A percentile compares a stretch with the other conserved stretches of the same genome.
phyloP scores from a whole-genome alignment of 352 stramenopile species.

The Pythium periplocum region DNA sequence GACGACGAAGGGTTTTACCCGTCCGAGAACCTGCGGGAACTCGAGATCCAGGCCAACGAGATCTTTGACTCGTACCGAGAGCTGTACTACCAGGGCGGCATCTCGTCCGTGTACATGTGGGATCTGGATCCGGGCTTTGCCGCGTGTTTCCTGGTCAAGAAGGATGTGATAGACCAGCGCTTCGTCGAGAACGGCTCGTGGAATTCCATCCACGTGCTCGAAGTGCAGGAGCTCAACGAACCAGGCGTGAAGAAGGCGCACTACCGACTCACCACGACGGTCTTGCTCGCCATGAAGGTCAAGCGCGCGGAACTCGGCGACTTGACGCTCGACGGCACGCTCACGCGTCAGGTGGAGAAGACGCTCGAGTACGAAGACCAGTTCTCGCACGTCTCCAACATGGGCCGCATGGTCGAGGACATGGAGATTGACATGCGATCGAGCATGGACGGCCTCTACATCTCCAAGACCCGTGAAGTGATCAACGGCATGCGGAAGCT shows the following conservation, averaged over 20 bases:
- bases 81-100: constrained; percentile 94
- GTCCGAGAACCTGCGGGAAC: constrained; percentile 80
- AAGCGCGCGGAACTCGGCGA: constrained; percentile 74
- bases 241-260: constrained; percentile 50
- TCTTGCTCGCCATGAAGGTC: constrained; percentile 89
- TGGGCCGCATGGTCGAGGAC: constrained; percentile 94
- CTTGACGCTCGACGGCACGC: constrained; percentile 87
- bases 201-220: constrained; percentile 95
- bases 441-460: constrained; percentile 91
- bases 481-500: constrained; percentile 90
- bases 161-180: constrained; percentile 78
- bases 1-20: constrained; percentile 89
- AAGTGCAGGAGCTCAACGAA: constrained; percentile 66
- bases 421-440: constrained; percentile 94
- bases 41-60: constrained; percentile 94
- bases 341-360: constrained; percentile 82
- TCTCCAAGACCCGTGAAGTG: constrained; percentile 94
- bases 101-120: constrained; percentile 95
- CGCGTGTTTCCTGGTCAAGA: constrained; percentile 93
- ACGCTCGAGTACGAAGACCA: constrained; percentile 71
- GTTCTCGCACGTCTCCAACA: constrained; percentile 90
- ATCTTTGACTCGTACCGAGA: constrained; percentile 96
- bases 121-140: constrained; percentile 92
- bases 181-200: constrained; percentile 86
- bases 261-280: constrained; percentile 92